A percentile compares a stretch with the other conserved stretches of the same genome.
These are phyloP conservation scores for Thielaviopsis euricoi DNA, from an alignment of 2,329 filamentous ascomycete genomes.

Conservation along the genomic window DNA sequence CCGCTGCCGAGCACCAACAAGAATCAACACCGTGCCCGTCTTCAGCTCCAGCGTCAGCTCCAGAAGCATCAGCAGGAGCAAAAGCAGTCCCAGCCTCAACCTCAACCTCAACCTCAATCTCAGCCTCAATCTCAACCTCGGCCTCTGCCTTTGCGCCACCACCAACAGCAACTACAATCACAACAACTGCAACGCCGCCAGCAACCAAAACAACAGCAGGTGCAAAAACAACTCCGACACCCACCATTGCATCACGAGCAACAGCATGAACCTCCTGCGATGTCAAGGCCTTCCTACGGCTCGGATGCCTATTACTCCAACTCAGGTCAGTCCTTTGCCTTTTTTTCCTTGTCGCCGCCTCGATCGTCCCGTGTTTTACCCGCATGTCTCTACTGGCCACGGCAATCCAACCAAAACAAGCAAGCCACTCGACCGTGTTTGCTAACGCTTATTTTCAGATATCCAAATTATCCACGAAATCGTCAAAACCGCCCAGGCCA, in stretches of 20 bases:
- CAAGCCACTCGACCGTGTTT: background rate
- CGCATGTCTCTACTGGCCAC: background rate
- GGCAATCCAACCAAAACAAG: background rate
- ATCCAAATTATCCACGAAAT: conserved; percentile 65
- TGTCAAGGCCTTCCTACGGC: conserved; percentile 14
- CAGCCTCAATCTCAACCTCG: background rate
- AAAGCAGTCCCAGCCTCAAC: background rate
- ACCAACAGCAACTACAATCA: background rate
- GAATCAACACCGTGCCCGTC: background rate
- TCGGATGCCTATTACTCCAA: conserved; percentile 39
- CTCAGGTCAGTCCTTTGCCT: conserved; percentile 28
- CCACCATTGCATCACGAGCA: background rate
- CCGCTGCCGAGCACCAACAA: background rate
- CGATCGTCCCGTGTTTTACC: background rate
- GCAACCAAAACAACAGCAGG: background rate
- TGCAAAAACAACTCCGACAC: background rate
- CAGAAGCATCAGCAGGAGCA: background rate
- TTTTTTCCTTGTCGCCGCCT: background rate
- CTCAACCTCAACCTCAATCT: background rate
- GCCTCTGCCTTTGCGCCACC: too few species aligned
- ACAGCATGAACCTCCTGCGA: conserved; percentile 7
- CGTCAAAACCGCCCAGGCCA: conserved; percentile 51
- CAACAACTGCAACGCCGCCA: background rate
- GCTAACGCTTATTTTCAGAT: conserved; percentile 35
- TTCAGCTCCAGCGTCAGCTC: background rate